Percentiles rank a stretch among this genome's conserved stretches.
phyloP scores from a whole-genome alignment of 2,329 filamentous ascomycete species.

The Cytospora chrysosperma region DNA sequence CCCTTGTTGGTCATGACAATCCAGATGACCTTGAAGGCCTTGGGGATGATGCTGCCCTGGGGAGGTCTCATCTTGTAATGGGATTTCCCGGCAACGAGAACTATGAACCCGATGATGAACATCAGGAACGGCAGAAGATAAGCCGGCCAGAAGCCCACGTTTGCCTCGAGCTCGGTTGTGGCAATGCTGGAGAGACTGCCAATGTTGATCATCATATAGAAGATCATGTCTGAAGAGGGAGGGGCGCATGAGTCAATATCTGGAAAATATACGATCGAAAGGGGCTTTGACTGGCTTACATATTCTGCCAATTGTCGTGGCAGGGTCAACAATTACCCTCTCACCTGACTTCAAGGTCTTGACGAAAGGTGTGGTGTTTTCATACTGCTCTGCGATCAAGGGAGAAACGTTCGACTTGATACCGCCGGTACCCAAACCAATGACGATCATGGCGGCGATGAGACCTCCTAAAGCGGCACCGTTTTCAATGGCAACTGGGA shows the following conservation, averaged over 20 bases:
- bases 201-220: conserved; percentile 74
- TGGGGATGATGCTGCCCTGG: conserved; percentile 62
- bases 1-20: conserved; percentile 71
- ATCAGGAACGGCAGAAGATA: conserved; percentile 58
- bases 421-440: conserved; percentile 28
- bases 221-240: conserved; percentile 40
- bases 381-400: conserved; percentile 65
- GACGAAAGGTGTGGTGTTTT: conserved; percentile 47
- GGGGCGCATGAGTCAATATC: too few relatives aligned
- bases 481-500: conserved; percentile 23
- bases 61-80: conserved; percentile 52
- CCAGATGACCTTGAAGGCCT: conserved; percentile 65
- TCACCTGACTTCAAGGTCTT: conserved; percentile 50
- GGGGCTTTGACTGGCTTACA: conserved; percentile 35
- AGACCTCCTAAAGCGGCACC: conserved; percentile 23
- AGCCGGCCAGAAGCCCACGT: conserved; percentile 67
- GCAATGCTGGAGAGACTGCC: conserved; percentile 67
- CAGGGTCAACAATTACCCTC: conserved; percentile 65
- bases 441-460: conserved; percentile 22
- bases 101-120: conserved; percentile 59
- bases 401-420: conserved; percentile 66
- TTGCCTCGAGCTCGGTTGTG: conserved; percentile 66
- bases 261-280: background rate
- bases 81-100: conserved; percentile 49
- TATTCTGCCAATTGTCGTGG: conserved; percentile 46